Evolutionary conservation across 257 asterid genomes (phyloP), one percentile per base, ranked within the genome.

Genomic region (Petrea volubilis): DNA sequence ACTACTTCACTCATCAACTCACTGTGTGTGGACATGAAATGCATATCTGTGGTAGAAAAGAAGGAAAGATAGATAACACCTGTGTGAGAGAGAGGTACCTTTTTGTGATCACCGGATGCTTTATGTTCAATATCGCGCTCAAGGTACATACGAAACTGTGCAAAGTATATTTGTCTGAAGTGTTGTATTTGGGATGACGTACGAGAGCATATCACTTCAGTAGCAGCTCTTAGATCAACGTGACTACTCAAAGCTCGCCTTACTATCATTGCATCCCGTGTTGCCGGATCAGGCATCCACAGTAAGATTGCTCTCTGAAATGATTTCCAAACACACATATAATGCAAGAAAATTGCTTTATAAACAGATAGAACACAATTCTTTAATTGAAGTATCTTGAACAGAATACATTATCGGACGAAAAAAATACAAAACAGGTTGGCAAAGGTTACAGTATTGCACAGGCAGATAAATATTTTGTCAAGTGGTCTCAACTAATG

Each of bases 171-270:
- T 78, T 88, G 99, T 55, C 90, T 95, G 46, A 88, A 74, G 17
- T 87, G 88, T 21, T 90, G 97, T n/a, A 92, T 74, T 77, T 95
- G 99, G 13, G 98, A 36, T 25, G 98, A 74, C 24, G 96, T 90
- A 52, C 98, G 88, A 2, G 99, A 95, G 71, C 97, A 95, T 76
- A 95, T 83, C 2, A 95, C 93, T 88, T 95, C 98, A 38, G 99
- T 92, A 18, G 91, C 96, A 69, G 86, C 91, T 82, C 70, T 84
- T 24, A 90, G 84, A 85, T 86, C 71, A 38, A 81, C 14, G 1
- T 75, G 80, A 50, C 81, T 82, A 51, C 56, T 33, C 81, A 92
- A 80, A 61, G 94, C 87, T 67, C 77, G 60, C 76, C 90, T 81
- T 5, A 95, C 79, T 40, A 88, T 74, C 14, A 81, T 80, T 52